Evolutionary conservation across 202 grass and related monocot genomes (phyloP).

Genomic region (Setaria viridis): DNA sequence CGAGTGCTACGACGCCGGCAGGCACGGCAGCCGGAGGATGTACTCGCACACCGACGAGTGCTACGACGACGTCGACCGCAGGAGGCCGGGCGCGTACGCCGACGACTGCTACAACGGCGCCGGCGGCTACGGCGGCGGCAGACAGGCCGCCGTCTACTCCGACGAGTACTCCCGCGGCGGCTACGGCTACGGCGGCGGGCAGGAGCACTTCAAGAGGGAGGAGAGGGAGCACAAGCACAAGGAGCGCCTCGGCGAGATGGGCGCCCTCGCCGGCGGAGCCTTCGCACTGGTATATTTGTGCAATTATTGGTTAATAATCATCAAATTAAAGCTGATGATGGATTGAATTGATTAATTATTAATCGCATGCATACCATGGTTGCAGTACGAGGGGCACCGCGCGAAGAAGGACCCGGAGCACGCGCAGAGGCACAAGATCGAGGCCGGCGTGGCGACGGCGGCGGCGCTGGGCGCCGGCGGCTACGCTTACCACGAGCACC

Average conservation of each 20-base stretch:
- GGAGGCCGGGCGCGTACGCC: background rate
- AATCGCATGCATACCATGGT: too few species aligned
- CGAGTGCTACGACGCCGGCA: slow-evolving; percentile 42
- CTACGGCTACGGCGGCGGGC: slow-evolving; percentile 3
- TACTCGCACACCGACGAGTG: slow-evolving; percentile 46
- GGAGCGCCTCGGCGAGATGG: slow-evolving; percentile 67
- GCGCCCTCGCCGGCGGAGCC: slow-evolving; percentile 57
- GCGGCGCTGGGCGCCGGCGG: slow-evolving; percentile 64
- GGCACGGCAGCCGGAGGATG: slow-evolving; percentile 22
- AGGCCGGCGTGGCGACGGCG: slow-evolving; percentile 53
- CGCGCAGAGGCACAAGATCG: slow-evolving; percentile 62
- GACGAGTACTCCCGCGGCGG: slow-evolving; percentile 29
- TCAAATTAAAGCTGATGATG: too few species aligned
- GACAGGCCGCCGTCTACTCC: slow-evolving; percentile 6
- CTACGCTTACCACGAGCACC: slow-evolving; percentile 72
- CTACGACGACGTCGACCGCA: slow-evolving; percentile 18
- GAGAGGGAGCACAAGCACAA: slow-evolving; percentile 69
- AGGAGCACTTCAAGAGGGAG: slow-evolving; percentile 58
- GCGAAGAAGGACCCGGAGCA: slow-evolving; percentile 69
- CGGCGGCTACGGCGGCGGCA: slow-evolving; percentile 9
- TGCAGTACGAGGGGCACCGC: slow-evolving; percentile 68
- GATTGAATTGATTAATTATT: too few species aligned
- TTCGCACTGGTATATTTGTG: slow-evolving; percentile 48
- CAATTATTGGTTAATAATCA: too few species aligned
- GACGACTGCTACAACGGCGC: slow-evolving; percentile 22